A percentile compares a stretch with the other conserved stretches of the same genome.
Conservation (phyloP, 139 green algal genomes). For the Chlamydomonas schloesseri region DNA sequence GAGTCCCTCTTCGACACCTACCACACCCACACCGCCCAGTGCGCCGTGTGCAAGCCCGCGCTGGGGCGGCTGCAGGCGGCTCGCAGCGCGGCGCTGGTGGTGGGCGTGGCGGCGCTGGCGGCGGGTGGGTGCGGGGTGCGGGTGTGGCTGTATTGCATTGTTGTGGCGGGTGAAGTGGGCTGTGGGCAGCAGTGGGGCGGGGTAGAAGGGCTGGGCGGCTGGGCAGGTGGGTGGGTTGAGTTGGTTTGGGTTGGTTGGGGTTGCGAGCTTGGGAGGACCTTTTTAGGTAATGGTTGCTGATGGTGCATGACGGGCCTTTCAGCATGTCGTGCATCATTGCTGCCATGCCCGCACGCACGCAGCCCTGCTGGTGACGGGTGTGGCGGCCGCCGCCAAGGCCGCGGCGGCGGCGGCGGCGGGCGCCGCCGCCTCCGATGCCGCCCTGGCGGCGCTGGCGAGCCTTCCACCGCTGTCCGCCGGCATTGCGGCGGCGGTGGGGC, state of each 20-base stretch:
- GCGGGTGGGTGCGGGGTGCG: background rate
- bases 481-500: background rate
- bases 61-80: background rate
- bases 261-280: too few species aligned
- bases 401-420: background rate
- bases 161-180: background rate
- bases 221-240: too few species aligned
- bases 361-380: background rate
- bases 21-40: slow-evolving; percentile 18
- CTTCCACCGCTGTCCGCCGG: background rate
- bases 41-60: slow-evolving; percentile 3
- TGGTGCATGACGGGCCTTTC: too few species aligned
- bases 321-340: too few species aligned
- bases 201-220: too few species aligned
- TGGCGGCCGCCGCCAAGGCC: background rate
- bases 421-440: background rate
- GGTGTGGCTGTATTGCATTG: background rate
- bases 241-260: too few species aligned
- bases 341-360: too few species aligned
- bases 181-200: too few species aligned
- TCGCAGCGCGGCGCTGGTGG: background rate
- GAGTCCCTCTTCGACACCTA: slow-evolving; percentile 22
- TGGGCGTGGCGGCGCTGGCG: background rate
- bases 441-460: background rate
- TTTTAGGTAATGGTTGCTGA: too few species aligned